Base-by-base conservation (phyloP, 768 basidiomycete genomes). In the Lactifluus rugatus region DNA sequence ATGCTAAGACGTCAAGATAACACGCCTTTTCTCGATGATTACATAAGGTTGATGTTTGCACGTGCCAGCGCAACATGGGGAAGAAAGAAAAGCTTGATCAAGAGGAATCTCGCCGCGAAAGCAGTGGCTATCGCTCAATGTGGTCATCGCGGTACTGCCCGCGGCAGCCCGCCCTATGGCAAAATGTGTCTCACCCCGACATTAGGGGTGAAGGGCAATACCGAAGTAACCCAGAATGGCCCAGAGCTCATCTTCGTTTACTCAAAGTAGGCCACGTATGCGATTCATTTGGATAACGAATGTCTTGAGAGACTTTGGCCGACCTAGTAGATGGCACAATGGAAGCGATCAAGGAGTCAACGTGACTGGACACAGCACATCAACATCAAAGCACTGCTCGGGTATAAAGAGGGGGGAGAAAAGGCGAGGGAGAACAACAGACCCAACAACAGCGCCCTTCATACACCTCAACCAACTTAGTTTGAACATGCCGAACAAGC, bases 201-300 rank as follows among this genome's bases (percentile, higher is more conserved):
- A 16, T 19, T 31, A 21, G 19, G 21, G 41, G 25, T 19, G 44
- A 26, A n/a, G 52, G 48, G 17, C n/a, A 11, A 28, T 26, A 13
- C 48, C 48, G 48, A 55, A 31, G 39, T 50, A 34, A 46, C 61
- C 58, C 48, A 62, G 58, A 60, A 54, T 42, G 39, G 57, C n/a
- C n/a, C n/a, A 44, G 42, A 53, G 19, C 31, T 19, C 5, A 14
- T 1, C 26, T 9, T 56, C 36, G 25, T 31, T 60, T 55, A 45
- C 48, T 48, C 48, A 50, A 28, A 13, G 26, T 36, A 23, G 10
- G 58, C 54, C 58, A 61, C 56, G 60, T 61, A 53, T 32, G 41
- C n/a, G 11, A 36, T 52, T 49, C 51, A 49, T 17, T 53, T 36
- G 19, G 51, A 25, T 17, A 25, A 32, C 42, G 47, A 13, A 28